Evolutionary conservation across 1,139 yeast species (phyloP).

Genomic region (Hyphopichia wangnamkhiaoensis): DNA sequence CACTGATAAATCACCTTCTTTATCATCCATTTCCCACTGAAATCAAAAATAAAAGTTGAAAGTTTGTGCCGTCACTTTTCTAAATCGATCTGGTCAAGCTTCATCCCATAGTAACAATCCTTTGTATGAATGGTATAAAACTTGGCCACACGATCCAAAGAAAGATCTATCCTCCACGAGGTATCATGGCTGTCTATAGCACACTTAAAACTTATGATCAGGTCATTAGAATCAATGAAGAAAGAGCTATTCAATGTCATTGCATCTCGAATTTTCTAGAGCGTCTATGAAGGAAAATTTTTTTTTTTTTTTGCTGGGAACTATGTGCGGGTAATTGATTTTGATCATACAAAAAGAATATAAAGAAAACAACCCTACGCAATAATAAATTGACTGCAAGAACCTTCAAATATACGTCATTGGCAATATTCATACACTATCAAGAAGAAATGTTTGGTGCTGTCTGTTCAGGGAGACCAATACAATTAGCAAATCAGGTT

Average conservation of each 20-base stretch:
- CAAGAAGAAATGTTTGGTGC: conserved; percentile 50
- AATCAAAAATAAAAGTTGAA: no score
- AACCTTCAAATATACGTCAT: not conserved
- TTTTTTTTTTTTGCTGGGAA: no score
- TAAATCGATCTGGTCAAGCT: no score
- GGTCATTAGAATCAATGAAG: not conserved
- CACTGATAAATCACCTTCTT: conserved; percentile 22
- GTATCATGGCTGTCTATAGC: no score
- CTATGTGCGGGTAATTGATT: not conserved
- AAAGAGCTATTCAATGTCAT: not conserved
- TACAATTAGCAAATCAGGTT: conserved; percentile 59
- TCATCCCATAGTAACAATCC: conserved; percentile 11
- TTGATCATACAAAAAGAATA: not conserved
- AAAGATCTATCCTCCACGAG: no score
- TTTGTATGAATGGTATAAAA: conserved; percentile 7
- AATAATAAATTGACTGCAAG: not conserved
- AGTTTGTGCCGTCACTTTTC: no score
- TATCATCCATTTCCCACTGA: conserved; percentile 25
- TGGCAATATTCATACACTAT: not conserved
- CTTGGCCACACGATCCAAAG: no score
- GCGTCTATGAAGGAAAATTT: no score
- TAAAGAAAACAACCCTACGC: not conserved
- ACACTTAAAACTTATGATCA: not conserved
- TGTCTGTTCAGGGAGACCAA: conserved; percentile 58
- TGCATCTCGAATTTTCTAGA: conserved; percentile 1